Base-by-base conservation (phyloP, 2,329 filamentous ascomycete genomes). In the Trichoderma sp. region DNA sequence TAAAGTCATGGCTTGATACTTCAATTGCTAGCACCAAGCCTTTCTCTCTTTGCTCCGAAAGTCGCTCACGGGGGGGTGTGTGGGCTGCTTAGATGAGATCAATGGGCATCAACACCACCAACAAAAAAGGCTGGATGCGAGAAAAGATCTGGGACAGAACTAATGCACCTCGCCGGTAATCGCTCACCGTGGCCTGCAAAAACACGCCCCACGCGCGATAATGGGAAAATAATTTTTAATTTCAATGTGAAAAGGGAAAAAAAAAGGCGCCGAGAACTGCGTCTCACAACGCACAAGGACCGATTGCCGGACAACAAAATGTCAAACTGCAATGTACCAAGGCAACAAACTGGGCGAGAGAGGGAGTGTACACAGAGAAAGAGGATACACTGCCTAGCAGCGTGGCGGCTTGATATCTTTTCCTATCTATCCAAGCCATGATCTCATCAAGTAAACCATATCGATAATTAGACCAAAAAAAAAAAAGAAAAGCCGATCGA, bases 401-500 rank as follows among this genome's bases (percentile, higher is more conserved):
- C 21, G 47, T 49, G 47, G 40, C 21, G 47, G 47, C 52, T 27
- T 27, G 52, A 49, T 62, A 43, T 43, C 40, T 43, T 21, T 21
- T 47, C 31, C 47, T 49, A 61, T 47, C 58, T 47, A 62, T 49
- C 37, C 40, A 43, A 43, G 40, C 40, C 49, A 53, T 31, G 8
- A 61, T 47, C 24, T 31, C 43, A 62, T 62, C 59, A 64, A 37
- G 63, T 59, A 67, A 67, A 67, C 35, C 63, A 43, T 35, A 58
- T 66, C 55, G 63, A 66, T 66, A 66, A 66, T 66, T 14, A 56
- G 13, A 31, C 5, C 0, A 7, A 29, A 19, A 29, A 27, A 1
- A 56, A 7, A 27, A n/a, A 19, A 57, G 33, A 35, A 57, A n/a
- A 57, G n/a, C 47, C 47, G 21, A 8, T 29, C n/a, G 21, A 14